phyloP scores from a whole-genome alignment of 1,284 basidiomycete species.

The Ceratobasidium sp. region DNA sequence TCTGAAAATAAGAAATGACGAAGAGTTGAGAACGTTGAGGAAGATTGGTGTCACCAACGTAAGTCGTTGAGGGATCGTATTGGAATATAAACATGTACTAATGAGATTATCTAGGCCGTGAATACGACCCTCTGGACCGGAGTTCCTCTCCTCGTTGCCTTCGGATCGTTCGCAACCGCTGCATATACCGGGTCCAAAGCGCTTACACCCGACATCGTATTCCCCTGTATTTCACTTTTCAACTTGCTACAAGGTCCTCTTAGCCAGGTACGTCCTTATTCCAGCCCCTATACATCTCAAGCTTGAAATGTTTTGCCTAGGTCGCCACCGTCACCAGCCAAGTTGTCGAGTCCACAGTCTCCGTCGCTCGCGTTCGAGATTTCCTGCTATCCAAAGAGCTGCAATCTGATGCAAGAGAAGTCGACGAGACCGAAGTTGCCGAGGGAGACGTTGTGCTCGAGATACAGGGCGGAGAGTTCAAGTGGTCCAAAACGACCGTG shows the following conservation, averaged over 20 bases:
- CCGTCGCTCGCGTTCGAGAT: slow-evolving; percentile 80
- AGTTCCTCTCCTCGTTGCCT: too few species aligned
- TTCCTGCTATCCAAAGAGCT: slow-evolving; percentile 87
- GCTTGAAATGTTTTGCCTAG: too few species aligned
- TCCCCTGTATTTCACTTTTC: too few species aligned
- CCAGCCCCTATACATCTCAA: too few species aligned
- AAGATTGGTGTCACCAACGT: slow-evolving; percentile 84
- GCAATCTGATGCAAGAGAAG: slow-evolving; percentile 77
- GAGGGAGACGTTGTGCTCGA: slow-evolving; percentile 65
- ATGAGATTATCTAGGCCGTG: slow-evolving; percentile 43
- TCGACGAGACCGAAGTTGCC: slow-evolving; percentile 54
- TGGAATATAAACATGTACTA: not conserved
- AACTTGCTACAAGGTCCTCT: too few species aligned
- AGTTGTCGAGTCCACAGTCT: slow-evolving; percentile 60
- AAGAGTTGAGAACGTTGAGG: slow-evolving; percentile 84
- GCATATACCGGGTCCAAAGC: too few species aligned
- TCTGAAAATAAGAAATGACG: slow-evolving; percentile 82
- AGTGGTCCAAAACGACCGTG: slow-evolving; percentile 73
- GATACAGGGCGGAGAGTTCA: slow-evolving; percentile 81
- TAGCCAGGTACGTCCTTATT: too few species aligned
- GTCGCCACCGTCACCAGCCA: too few species aligned
- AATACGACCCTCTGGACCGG: not conserved
- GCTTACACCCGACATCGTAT: too few species aligned
- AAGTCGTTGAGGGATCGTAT: slow-evolving; percentile 49
- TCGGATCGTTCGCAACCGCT: too few species aligned